Base-by-base conservation (phyloP, 2,329 filamentous ascomycete genomes). In the Exophiala oligosperma region DNA sequence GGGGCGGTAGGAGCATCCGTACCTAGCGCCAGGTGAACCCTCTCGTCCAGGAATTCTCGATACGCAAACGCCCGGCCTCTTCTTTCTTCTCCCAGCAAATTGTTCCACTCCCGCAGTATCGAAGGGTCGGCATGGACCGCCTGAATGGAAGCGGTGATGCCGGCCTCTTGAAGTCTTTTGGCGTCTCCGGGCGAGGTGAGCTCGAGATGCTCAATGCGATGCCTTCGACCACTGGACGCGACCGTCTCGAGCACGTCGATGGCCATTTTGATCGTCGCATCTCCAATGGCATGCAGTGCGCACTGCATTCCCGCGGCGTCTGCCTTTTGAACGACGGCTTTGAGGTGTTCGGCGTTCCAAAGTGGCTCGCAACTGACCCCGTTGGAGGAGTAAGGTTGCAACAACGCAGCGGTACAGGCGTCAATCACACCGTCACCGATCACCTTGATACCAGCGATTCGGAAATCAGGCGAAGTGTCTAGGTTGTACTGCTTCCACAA, bases 281-380 rank as follows among this genome's bases (percentile, higher is more conserved):
- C 79, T n/a, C 79, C 79, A 57, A 81, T 81, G 3, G 79, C 79
- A 59, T 81, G 79, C 9, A 81, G 69, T 0, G 79, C 79, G 56
- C 77, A 79, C 64, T 81, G 79, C 0, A 81, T 67, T 0, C 73
- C 74, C 1, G 76, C 76, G 2, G 67, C 61, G 44, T 75, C 74
- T 2, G 79, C 78, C 47, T 72, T 74, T 47, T 73, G 67, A 5
- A 81, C 74, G 0, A 80, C 77, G 2, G 73, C 72, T 23, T 64
- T 67, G 2, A 81, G 70, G 67, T 73, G 72, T 12, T 73, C 67
- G 4, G 69, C 69, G 0, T 73, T 74, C 79, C 79, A 81, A 54
- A 81, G 76, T 0, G 78, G 75, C 3, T 77, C 77, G 46, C 74
- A 70, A n/a, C 69, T 73, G 52, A 71, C 67, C 2, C 68, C 68